Conservation (phyloP, 2,329 filamentous ascomycete species). For the Sporothrix pallida region DNA sequence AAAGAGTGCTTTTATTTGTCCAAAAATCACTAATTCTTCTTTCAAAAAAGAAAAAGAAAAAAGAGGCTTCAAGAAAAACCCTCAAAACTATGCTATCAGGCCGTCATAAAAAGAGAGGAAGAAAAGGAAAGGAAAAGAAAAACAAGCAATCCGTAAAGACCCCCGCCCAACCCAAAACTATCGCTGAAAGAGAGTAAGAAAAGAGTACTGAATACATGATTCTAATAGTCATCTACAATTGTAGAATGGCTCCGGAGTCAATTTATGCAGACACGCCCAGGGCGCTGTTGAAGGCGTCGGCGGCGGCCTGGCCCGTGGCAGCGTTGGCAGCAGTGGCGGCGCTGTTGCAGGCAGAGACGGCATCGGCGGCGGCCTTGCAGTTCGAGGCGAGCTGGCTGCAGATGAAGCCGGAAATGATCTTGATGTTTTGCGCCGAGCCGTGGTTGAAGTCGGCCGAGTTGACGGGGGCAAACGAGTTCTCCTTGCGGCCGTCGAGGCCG, state of each 20-base stretch:
- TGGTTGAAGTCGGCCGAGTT: conserved; percentile 56
- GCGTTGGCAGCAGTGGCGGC: conserved; percentile 45
- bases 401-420: conserved; percentile 49
- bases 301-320: conserved; percentile 46
- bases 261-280: conserved; percentile 44
- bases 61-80: conserved; percentile 9
- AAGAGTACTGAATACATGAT: conserved; percentile 5
- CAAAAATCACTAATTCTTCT: neutral
- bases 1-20: neutral
- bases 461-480: conserved; percentile 50
- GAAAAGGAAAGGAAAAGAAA: neutral
- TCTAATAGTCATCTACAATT: neutral
- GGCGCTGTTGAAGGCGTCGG: conserved; percentile 49
- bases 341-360: conserved; percentile 45
- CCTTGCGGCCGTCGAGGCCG: conserved; percentile 55
- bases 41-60: conserved; percentile 14
- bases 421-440: conserved; percentile 53
- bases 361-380: conserved; percentile 45
- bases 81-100: neutral
- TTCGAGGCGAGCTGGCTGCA: conserved; percentile 47
- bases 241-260: neutral
- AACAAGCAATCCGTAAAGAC: neutral
- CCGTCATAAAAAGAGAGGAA: neutral
- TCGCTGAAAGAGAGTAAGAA: neutral
- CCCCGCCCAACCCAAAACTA: neutral